A percentile compares a stretch with the other conserved stretches of the same genome.
Evolutionary conservation across 352 stramenopile species (phyloP).

Genomic region (Pilasporangium apinafurcum): DNA sequence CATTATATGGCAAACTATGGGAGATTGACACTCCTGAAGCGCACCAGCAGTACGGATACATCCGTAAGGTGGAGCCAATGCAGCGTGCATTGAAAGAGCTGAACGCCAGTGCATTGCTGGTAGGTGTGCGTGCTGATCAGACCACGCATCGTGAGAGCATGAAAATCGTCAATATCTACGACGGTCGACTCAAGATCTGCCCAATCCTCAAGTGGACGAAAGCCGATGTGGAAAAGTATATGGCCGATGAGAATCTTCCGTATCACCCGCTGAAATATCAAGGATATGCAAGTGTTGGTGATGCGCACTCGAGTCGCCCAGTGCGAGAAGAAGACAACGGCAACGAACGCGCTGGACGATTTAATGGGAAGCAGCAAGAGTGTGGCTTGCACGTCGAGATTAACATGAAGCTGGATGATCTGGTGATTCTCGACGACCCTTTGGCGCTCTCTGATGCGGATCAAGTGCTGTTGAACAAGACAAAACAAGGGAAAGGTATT

Average conservation of each 20-base stretch:
- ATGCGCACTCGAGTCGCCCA: conserved; percentile 79
- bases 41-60: conserved; percentile 72
- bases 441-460: conserved; percentile 38
- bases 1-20: conserved; percentile 81
- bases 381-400: conserved; percentile 81
- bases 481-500: conserved; percentile 37
- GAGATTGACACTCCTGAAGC: conserved; percentile 61
- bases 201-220: conserved; percentile 83
- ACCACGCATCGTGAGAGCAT: conserved; percentile 66
- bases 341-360: conserved; percentile 73
- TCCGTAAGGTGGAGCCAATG: conserved; percentile 87
- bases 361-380: conserved; percentile 76
- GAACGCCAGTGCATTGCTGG: conserved; percentile 52
- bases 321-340: conserved; percentile 51
- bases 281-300: conserved; percentile 78
- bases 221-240: conserved; percentile 69
- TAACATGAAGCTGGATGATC: conserved; percentile 50
- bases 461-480: conserved; percentile 34
- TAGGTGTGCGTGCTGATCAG: conserved; percentile 75
- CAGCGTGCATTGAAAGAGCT: conserved; percentile 62
- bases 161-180: conserved; percentile 69
- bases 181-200: conserved; percentile 82
- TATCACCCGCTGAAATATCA: conserved; percentile 82
- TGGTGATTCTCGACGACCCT: conserved; percentile 34
- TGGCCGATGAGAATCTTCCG: conserved; percentile 53